These are phyloP conservation scores for Penicillium expansum DNA, from an alignment of 2,329 filamentous ascomycete genomes.

Conservation along the genomic window DNA sequence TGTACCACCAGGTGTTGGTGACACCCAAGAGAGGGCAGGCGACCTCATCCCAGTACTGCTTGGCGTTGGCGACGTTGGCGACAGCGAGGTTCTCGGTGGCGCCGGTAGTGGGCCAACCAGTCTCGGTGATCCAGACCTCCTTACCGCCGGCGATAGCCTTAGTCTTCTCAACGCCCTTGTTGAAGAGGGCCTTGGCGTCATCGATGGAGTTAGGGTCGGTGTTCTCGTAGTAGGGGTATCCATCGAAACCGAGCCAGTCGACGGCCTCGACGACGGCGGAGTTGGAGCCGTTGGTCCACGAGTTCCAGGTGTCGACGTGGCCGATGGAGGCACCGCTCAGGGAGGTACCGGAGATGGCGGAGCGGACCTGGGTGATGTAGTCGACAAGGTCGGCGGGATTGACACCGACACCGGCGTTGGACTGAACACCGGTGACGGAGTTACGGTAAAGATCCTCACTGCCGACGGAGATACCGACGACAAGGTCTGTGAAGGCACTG, in stretches of 20 bases:
- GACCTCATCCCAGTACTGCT: conserved; percentile 76
- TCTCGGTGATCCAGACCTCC: conserved; percentile 82
- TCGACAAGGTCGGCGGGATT: conserved; percentile 60
- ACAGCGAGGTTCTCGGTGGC: conserved; percentile 60
- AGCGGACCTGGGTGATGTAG: conserved; percentile 69
- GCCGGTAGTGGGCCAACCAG: conserved; percentile 78
- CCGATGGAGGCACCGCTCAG: conserved; percentile 60
- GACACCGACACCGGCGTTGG: conserved; percentile 62
- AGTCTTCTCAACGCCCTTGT: conserved; percentile 62
- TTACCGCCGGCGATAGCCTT: conserved; percentile 61
- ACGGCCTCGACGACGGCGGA: conserved; percentile 63
- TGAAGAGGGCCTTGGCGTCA: conserved; percentile 65
- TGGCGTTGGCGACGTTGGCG: conserved; percentile 65
- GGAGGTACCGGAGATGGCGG: conserved; percentile 61
- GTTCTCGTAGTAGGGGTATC: conserved; percentile 79
- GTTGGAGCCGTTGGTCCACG: conserved; percentile 72
- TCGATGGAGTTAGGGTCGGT: conserved; percentile 65
- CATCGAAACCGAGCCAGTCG: conserved; percentile 82
- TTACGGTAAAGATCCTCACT: conserved; percentile 83
- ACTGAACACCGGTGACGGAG: conserved; percentile 66
- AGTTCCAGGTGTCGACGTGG: conserved; percentile 88
- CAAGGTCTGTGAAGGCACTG: conserved; percentile 52
- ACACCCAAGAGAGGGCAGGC: conserved; percentile 59
- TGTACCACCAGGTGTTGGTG: conserved; percentile 47
- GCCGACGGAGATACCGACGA: conserved; percentile 81